These are phyloP conservation scores for Bolboschoenus planiculmis DNA, from an alignment of 176 grass and related monocot species.

Conservation along the genomic window DNA sequence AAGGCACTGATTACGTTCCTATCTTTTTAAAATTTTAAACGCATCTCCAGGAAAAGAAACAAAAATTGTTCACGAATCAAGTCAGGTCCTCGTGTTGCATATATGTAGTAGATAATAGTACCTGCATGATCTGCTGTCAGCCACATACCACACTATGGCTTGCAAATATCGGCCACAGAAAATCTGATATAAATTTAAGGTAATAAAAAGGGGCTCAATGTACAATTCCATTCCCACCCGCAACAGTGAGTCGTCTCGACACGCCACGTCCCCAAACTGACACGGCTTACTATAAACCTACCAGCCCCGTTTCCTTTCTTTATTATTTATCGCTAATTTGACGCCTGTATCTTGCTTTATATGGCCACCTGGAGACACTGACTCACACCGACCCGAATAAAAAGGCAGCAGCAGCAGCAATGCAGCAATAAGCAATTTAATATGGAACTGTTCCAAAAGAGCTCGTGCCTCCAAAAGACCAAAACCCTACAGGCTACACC, in stretches of 20 bases:
- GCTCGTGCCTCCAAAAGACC: no score
- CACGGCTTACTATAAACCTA: neutral
- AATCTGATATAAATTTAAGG: neutral
- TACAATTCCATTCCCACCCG: neutral
- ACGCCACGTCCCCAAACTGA: neutral
- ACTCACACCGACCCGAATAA: neutral
- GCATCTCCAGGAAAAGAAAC: neutral
- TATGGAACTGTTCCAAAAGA: neutral
- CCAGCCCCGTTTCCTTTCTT: neutral
- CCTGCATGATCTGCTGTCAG: neutral
- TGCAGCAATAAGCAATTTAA: neutral
- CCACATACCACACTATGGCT: neutral
- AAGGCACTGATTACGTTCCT: no score
- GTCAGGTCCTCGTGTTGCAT: neutral
- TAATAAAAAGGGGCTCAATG: neutral
- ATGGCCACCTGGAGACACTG: slow-evolving; percentile 3
- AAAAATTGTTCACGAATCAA: no score
- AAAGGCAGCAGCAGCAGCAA: no score
- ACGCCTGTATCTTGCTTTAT: neutral
- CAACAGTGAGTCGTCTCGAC: neutral
- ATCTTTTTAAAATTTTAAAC: no score
- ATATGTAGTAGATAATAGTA: no score
- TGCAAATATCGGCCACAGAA: neutral
- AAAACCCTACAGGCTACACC: neutral
- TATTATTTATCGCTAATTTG: neutral